Base-by-base conservation (phyloP, 1,139 yeast genomes). In the Scheffersomyces quercinus region DNA sequence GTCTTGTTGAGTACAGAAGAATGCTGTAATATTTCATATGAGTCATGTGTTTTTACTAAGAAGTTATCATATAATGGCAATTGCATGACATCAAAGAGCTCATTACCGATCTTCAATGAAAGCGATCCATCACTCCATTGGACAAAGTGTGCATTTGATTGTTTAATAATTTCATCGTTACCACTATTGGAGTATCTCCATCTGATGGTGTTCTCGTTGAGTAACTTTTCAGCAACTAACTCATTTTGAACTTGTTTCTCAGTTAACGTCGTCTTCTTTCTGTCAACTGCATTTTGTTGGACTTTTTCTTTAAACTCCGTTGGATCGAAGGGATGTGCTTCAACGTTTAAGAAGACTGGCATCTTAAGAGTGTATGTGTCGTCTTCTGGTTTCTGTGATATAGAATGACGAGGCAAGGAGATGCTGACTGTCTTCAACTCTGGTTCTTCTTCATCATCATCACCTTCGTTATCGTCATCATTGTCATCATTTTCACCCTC, bases 41-140 rank as follows among this genome's bases (percentile, higher is more conserved):
- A 81, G 49, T 85, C 86, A 55, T 86, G 88, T 34, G 90, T 81
- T 41, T 81, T 76, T 0, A 88, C 85, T 46, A 93, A 70, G 47
- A 85, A 81, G 38, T 87, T 83, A 61, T 90, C 95, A 43, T 79
- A 81, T 37, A 83, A 72, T n/a, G 85, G 82, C 46, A 81, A 76
- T 16, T 79, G 70, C 46, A 81, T 75, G 45, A 88, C 83, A 60
- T 91, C 98, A 56, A 91, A 93, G 53, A 86, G 77, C 65, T 93
- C 99, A 39, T 75, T 77, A 14, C 99, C 99, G 37, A 95, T 70
- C 56, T 89, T 91, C 49, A 93, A 70, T 2, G 97, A 89, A 51
- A 85, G 65, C 4, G 88, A 75, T 0, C 99, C 99, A 65, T 93
- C 98, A 45, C 87, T 85, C 99, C 99, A 93, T 62, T 88, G 85